These are phyloP conservation scores for Yamadazyma conglobata DNA, from an alignment of 1,139 yeast genomes.

Conservation along the genomic window DNA sequence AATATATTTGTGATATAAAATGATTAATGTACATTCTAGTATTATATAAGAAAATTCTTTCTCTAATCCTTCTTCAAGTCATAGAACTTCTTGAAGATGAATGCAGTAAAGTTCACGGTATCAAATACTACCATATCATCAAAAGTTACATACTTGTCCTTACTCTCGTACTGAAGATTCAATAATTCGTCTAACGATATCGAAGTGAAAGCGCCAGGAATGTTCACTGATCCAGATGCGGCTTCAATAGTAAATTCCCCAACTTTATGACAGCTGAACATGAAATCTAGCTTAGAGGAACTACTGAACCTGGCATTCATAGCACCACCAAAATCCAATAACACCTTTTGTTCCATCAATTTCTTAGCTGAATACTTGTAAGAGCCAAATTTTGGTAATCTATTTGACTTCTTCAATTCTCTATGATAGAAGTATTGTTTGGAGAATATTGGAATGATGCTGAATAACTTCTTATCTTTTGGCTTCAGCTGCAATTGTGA, in stretches of 20 bases:
- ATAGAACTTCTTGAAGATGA: conserved; percentile 73
- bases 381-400: conserved; percentile 76
- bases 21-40: conserved; percentile 7
- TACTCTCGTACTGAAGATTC: conserved; percentile 61
- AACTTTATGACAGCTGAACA: conserved; percentile 71
- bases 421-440: conserved; percentile 78
- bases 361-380: conserved; percentile 78
- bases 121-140: conserved; percentile 66
- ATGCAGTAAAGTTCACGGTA: conserved; percentile 59
- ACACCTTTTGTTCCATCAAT: conserved; percentile 67
- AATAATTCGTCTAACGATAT: conserved; percentile 67
- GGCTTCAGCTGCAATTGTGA: conserved; percentile 56
- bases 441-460: conserved; percentile 61
- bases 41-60: no score
- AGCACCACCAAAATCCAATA: conserved; percentile 55
- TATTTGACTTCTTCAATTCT: conserved; percentile 63
- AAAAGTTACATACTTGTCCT: conserved; percentile 50
- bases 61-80: conserved; percentile 32
- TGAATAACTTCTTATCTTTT: conserved; percentile 51
- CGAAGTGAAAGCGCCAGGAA: conserved; percentile 51
- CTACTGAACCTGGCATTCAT: conserved; percentile 38
- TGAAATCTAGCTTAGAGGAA: conserved; percentile 67
- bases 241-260: conserved; percentile 73
- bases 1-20: conserved; percentile 4
- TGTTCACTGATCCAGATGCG: conserved; percentile 40